Base-by-base conservation (phyloP, 2,329 filamentous ascomycete genomes). In the Coniochaeta prunicola region DNA sequence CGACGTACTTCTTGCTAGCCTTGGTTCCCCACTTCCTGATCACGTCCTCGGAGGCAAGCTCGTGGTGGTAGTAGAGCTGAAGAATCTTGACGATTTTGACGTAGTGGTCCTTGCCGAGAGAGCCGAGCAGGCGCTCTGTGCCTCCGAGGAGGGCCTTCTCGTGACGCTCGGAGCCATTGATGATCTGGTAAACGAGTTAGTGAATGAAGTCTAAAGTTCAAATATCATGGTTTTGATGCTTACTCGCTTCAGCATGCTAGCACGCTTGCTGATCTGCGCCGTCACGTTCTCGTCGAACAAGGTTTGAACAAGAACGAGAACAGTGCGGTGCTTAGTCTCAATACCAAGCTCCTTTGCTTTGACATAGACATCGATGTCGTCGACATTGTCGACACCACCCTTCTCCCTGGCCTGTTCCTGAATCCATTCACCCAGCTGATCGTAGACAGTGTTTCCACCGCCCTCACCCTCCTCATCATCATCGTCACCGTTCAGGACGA, bases 1-100 rank as follows among this genome's bases (percentile, higher is more conserved):
- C 93, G 67, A 96, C 90, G 73, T 97, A 97, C 80, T 97, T 97
- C 88, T 96, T 97, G 85, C 91, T 96, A 60, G 93, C 92, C 82
- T 94, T 96, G 71, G 84, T 83, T 64, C 92, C 93, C 93, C 94
- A 99, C 67, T 88, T 88, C 76, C 88, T 90, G 71, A 96, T 85
- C 17, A 92, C 85, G 63, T 96, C 92, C 79, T 99, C 94, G 57
- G 83, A 86, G 68, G 96, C 79, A 58, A 99, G 82, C 66, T 99
- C 94, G 69, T 91, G 82, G 76, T 97, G 85, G 76, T 97, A 99
- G 77, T 93, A 89, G 68, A 89, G 83, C 74, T 96, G 85, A 63
- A 99, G 82, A 68, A 99, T 90, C 74, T 91, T 91, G 64, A 92
- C 89, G 62, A 97, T 82, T 71, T 90, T 78, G 77, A 70, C 85